Evolutionary conservation across 1,284 basidiomycete genomes (phyloP).

Genomic region (Moesziomyces parantarcticus): DNA sequence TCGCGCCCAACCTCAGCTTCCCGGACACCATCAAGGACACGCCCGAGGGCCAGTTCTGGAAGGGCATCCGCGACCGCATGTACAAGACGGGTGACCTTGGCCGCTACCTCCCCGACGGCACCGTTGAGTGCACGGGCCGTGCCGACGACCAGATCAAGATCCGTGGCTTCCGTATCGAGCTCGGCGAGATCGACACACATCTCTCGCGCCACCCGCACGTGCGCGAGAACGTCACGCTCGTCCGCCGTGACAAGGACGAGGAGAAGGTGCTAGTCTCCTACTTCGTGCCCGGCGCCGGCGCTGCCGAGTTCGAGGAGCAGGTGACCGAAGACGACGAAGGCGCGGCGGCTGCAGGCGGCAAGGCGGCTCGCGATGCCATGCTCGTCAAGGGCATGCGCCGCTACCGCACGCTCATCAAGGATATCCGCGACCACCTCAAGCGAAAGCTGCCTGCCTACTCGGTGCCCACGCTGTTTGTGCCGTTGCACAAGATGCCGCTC

Average conservation of each 20-base stretch:
- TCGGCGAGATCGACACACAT: constrained; percentile 98
- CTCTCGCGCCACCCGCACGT: constrained; percentile 92
- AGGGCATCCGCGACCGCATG: constrained; percentile 97
- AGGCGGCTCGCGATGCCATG: constrained; percentile 44
- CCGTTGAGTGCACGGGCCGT: constrained; percentile 95
- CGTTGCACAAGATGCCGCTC: constrained; percentile 92
- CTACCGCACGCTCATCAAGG: constrained; percentile 81
- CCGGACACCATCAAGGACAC: constrained; percentile 60
- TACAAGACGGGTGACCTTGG: constrained; percentile 97
- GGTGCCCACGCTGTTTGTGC: constrained; percentile 75
- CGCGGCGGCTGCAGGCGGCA: constrained; percentile 26
- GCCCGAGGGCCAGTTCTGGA: constrained; percentile 74
- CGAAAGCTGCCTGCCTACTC: constrained; percentile 86
- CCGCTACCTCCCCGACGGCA: constrained; percentile 90
- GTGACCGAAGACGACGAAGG: constrained; percentile 69
- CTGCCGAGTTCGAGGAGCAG: constrained; percentile 78
- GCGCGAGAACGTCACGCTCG: constrained; percentile 95
- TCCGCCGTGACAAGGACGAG: constrained; percentile 97
- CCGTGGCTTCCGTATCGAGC: constrained; percentile 97
- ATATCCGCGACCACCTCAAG: constrained; percentile 91
- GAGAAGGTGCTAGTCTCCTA: constrained; percentile 99
- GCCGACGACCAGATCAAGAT: constrained; percentile 99
- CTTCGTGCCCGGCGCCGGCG: constrained; percentile 88
- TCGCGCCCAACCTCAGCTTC: constrained; percentile 57
- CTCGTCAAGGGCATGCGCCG: constrained; percentile 61